phyloP scores from a whole-genome alignment of 768 basidiomycete species.

The Coprinellus micaceus region DNA sequence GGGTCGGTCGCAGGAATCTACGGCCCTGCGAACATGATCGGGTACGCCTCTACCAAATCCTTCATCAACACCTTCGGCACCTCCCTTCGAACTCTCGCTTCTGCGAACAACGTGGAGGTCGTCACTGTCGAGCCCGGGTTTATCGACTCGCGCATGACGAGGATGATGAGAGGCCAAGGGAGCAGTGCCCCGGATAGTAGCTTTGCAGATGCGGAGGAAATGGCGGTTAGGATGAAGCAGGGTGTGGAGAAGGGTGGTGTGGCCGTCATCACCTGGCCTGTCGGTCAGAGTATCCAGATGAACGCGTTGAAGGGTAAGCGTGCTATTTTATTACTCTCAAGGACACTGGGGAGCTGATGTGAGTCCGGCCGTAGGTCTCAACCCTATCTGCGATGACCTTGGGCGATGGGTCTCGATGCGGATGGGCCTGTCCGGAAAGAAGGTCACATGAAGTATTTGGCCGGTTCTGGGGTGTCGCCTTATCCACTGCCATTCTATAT shows the following conservation, averaged over 20 bases:
- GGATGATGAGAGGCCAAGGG: constrained; percentile 22
- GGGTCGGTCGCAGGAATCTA: constrained; percentile 25
- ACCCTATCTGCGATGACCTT: constrained; percentile 26
- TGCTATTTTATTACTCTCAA: neutral
- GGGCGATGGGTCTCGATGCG: constrained; percentile 20
- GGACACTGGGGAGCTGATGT: too few relatives aligned
- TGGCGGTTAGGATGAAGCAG: constrained; percentile 23
- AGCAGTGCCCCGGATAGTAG: constrained; percentile 17
- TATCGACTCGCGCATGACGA: constrained; percentile 26
- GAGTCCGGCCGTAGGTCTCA: constrained; percentile 20
- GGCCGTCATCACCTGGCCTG: constrained; percentile 24
- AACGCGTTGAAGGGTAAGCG: constrained; percentile 21
- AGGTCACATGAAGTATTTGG: too few relatives aligned
- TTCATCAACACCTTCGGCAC: constrained; percentile 29
- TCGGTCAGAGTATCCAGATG: constrained; percentile 19
- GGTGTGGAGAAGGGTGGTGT: constrained; percentile 25
- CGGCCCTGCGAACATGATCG: constrained; percentile 30
- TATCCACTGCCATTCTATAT: too few relatives aligned
- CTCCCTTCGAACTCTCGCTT: constrained; percentile 26
- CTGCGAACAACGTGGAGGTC: constrained; percentile 22
- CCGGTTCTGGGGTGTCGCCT: too few relatives aligned
- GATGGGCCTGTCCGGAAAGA: constrained; percentile 19
- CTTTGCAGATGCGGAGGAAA: constrained; percentile 18
- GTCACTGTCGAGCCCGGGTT: constrained; percentile 25
- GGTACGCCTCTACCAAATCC: constrained; percentile 28